Evolutionary conservation across 2,329 filamentous ascomycete genomes (phyloP).

Genomic region (Phialophora chinensis): DNA sequence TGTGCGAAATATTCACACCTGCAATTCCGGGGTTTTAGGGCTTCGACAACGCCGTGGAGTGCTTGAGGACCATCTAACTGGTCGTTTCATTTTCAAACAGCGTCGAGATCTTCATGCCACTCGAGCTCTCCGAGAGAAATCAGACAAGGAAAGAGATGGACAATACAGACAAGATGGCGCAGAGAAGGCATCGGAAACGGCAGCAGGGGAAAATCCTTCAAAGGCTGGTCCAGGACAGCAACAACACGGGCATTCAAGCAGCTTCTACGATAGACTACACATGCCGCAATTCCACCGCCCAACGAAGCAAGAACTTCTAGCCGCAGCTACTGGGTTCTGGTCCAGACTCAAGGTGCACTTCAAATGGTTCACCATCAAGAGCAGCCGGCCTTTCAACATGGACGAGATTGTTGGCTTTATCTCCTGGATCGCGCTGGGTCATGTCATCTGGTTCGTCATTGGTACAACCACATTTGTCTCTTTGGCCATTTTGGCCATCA

Average conservation of each 20-base stretch:
- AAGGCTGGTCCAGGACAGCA: slow-evolving; percentile 33
- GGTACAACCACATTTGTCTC: slow-evolving; percentile 98
- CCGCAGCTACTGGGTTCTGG: slow-evolving; percentile 91
- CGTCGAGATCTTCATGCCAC: slow-evolving; percentile 24
- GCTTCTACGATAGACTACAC: slow-evolving; percentile 67
- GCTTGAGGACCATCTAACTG: background rate
- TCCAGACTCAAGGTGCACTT: slow-evolving; percentile 87
- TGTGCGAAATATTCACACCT: background rate
- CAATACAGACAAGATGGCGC: slow-evolving; percentile 35
- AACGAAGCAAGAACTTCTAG: slow-evolving; percentile 89
- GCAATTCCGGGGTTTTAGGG: background rate
- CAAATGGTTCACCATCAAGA: slow-evolving; percentile 97
- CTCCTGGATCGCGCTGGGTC: slow-evolving; percentile 93
- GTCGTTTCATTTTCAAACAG: slow-evolving; percentile 18
- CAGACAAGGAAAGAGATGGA: slow-evolving; percentile 46
- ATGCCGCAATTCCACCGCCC: slow-evolving; percentile 81
- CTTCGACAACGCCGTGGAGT: background rate
- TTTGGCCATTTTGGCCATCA: slow-evolving; percentile 85
- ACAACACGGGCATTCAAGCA: slow-evolving; percentile 42
- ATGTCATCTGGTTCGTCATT: slow-evolving; percentile 93
- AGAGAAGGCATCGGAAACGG: slow-evolving; percentile 30
- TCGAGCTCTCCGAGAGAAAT: slow-evolving; percentile 10
- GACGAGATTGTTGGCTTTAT: slow-evolving; percentile 96
- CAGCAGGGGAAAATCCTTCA: slow-evolving; percentile 36
- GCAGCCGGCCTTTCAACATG: slow-evolving; percentile 88